phyloP scores from a whole-genome alignment of 169 alveolate species.

The Miamiensis avidus region DNA sequence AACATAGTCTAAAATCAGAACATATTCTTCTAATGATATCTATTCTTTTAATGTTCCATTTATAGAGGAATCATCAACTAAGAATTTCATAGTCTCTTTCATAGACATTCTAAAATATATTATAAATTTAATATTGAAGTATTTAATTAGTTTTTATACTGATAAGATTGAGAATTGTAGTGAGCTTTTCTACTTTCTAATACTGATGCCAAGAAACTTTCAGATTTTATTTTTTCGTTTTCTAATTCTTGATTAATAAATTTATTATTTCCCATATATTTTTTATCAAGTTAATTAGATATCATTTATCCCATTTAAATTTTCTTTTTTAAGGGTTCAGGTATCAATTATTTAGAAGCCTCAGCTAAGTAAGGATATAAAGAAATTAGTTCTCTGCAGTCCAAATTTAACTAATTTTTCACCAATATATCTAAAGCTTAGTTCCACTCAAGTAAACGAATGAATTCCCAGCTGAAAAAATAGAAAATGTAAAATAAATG shows the following conservation, averaged over 20 bases:
- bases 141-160: too few species aligned
- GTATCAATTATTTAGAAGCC: too few species aligned
- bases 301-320: not conserved
- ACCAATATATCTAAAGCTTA: not conserved
- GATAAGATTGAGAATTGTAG: not conserved
- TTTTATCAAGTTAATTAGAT: not conserved
- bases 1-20: not conserved
- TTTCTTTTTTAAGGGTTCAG: too few species aligned
- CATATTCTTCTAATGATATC: not conserved
- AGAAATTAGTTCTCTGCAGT: not conserved
- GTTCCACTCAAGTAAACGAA: not conserved
- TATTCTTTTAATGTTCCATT: not conserved
- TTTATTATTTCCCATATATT: not conserved
- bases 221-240: not conserved
- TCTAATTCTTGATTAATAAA: not conserved
- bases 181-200: not conserved
- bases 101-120: not conserved
- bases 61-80: not conserved
- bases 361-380: too few species aligned
- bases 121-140: too few species aligned
- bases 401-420: not conserved
- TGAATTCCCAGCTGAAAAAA: not conserved
- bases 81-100: not conserved
- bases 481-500: too few species aligned
- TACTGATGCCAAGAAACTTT: not conserved